Evolutionary conservation across 2,329 filamentous ascomycete genomes (phyloP), one percentile per base, ranked within the genome.

Genomic region (Mollisia scopiformis): DNA sequence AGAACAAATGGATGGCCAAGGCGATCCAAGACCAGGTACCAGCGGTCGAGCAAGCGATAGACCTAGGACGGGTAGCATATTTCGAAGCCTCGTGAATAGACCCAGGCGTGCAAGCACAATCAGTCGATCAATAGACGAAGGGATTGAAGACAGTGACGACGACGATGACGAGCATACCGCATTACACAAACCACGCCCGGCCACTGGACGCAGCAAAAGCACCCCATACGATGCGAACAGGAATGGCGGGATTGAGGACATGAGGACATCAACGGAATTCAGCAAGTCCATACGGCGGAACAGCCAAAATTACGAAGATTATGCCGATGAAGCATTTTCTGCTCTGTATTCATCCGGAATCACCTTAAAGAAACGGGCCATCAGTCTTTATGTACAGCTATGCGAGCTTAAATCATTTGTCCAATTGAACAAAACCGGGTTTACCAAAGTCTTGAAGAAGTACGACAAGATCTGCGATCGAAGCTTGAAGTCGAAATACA

Each of bases 401-500:
- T 97, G 94, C 78, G 95, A 97, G 75, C 85, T 99, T 71, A 96
- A 97, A 74, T 98, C 94, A 1, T 99, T 93, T 72, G 88, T 93
- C 58, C 94, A 98, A 78, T 86, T 99, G 64, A 99, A 99, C 82
- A 90, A 91, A 77, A 99, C 95, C 0, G 95, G 95, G 13, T 99
- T 99, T 78, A 87, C 89, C 71, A 99, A 99, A 77, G 93, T 96
- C 0, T 79, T 98, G 68, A 99, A 99, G 79, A 99, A 99, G 76
- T 99, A 95, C 72, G 95, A 99, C 82, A 99, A 99, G 81, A 98
- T 91, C 59, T 79, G 97, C 60, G 90, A 97, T 75, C 88, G 89
- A 66, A 88, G 88, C 69, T 80, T 98, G 58, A 93, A 94, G 67
- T 80, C 85, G 14, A 80, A 83, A 49, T 99, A 97, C 74, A 87